Conservation (phyloP, 805 yeast genomes). For the Debaryomyces tyrocola region DNA sequence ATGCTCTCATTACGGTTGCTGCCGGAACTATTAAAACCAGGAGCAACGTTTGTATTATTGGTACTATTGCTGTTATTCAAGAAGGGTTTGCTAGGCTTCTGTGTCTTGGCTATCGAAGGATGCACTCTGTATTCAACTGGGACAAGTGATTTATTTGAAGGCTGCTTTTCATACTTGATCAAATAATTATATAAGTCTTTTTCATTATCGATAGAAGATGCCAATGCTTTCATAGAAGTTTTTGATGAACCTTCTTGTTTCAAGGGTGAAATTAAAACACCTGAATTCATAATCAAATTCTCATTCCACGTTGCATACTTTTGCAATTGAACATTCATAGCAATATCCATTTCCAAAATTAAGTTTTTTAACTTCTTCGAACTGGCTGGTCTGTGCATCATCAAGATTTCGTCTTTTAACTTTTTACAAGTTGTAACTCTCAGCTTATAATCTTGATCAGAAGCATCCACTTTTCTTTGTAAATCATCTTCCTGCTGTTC, state of each 20-base stretch:
- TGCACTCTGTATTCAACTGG: conserved; percentile 75
- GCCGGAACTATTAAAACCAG: neutral
- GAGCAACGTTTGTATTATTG: neutral
- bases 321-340: conserved; percentile 82
- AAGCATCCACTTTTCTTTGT: conserved; percentile 71
- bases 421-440: conserved; percentile 73
- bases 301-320: conserved; percentile 88
- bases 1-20: conserved; percentile 1
- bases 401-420: conserved; percentile 68
- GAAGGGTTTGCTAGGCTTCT: conserved; percentile 33
- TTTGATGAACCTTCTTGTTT: conserved; percentile 46
- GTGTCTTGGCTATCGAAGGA: conserved; percentile 53
- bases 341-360: conserved; percentile 85
- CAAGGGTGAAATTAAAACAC: conserved; percentile 79
- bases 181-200: conserved; percentile 74
- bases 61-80: conserved; percentile 16
- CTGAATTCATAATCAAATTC: conserved; percentile 77
- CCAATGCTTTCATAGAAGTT: conserved; percentile 73
- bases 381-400: conserved; percentile 73
- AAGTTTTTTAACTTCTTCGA: conserved; percentile 71
- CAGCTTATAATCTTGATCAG: conserved; percentile 83
- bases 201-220: conserved; percentile 79
- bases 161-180: conserved; percentile 42
- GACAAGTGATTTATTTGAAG: conserved; percentile 44
- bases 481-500: conserved; percentile 92